Base-by-base conservation (phyloP, 106 monocot species). In the Gastrodia elata region DNA sequence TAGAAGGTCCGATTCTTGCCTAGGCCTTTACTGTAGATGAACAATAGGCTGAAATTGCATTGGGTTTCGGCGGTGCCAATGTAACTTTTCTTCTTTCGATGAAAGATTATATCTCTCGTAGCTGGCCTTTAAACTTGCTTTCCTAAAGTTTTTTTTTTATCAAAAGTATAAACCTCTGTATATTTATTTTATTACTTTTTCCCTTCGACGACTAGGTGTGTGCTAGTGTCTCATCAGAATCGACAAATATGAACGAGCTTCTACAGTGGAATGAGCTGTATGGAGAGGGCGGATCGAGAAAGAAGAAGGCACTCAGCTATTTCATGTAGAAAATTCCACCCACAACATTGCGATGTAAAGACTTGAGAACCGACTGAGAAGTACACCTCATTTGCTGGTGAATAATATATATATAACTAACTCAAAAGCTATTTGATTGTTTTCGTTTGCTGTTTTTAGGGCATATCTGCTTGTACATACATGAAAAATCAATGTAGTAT, bases 281-380 rank as follows among this genome's bases (percentile, higher is more conserved):
- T 39, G 87, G 87, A 25, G 87, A 87, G 73, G 87, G 87, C 30
- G 87, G 87, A 64, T 87, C 87, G 5, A 78, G 87, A 76, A 87
- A 83, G 79, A 87, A 81, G 76, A 83, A 68, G 69, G 78, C 83
- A 22, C 87, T 87, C 64, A 87, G 87, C 73, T 87, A 87, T 61
- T 87, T 87, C 64, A 87, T 83, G 87, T 87, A 81, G 82, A 48
- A 71, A 22, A 6, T 13, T 8, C 61, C 59, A n/a, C 22, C 9
- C 61, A 11, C 32, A 27, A 30, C 28, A 61, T 27, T 24, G 27
- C 28, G 10, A 61, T 61, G 14, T 14, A 61, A 59, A 28, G 3
- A 2, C 0, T 30, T 27, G 61, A 61, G 32, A 61, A 32, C 9
- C 5, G n/a, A 22, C 52, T 24, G 20, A n/a, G 20, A 52, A 52